Conservation (phyloP, 768 basidiomycete species). For the Auriscalpium orientale region DNA sequence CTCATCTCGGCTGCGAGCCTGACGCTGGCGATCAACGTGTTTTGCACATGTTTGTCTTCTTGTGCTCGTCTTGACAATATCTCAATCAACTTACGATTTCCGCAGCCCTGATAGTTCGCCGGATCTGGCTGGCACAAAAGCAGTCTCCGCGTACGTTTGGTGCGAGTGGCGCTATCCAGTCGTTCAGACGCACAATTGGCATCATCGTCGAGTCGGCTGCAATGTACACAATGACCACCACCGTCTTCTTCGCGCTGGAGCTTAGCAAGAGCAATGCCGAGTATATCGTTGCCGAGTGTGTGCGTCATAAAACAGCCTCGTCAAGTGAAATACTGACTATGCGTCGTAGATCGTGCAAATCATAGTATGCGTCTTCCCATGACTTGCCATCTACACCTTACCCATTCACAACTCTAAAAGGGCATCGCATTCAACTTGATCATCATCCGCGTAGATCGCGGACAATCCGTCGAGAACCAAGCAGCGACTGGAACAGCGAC, state of each 20-base stretch:
- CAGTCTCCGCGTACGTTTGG: neutral
- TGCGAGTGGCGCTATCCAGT: neutral
- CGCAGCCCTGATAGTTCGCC: neutral
- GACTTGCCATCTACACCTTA: neutral
- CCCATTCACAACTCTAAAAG: neutral
- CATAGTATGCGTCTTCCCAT: conserved; percentile 6
- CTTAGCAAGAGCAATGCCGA: conserved; percentile 18
- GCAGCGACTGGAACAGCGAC: too few species aligned
- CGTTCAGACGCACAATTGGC: conserved; percentile 15
- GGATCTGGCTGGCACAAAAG: neutral
- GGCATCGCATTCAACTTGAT: conserved; percentile 25
- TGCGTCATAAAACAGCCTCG: conserved; percentile 2
- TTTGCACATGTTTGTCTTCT: neutral
- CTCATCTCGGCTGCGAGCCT: neutral
- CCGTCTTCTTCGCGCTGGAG: conserved; percentile 17
- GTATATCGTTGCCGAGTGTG: conserved; percentile 19
- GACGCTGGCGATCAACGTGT: neutral
- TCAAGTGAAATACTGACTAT: neutral
- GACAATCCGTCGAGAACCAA: conserved; percentile 3
- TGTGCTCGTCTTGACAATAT: too few species aligned
- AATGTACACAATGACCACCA: conserved; percentile 18
- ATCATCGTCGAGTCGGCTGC: conserved; percentile 25
- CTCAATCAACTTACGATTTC: too few species aligned
- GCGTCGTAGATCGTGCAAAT: neutral
- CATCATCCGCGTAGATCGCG: conserved; percentile 19